These are phyloP conservation scores for Saturnispora mendoncae DNA, from an alignment of 805 yeast genomes.

Conservation along the genomic window DNA sequence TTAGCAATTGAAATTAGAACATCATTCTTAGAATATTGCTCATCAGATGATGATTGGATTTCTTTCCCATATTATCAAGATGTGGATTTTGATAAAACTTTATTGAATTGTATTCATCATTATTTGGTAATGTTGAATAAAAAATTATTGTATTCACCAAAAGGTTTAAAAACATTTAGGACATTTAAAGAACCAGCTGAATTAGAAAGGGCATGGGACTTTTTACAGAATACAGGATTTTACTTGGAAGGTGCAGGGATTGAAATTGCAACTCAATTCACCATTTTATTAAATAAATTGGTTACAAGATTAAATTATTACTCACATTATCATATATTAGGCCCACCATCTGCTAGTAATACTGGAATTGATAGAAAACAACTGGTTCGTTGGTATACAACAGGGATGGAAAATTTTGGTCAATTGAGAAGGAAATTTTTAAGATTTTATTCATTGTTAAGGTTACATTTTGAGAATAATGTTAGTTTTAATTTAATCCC, in stretches of 20 bases:
- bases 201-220: constrained; percentile 72
- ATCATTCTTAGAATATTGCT: constrained; percentile 51
- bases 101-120: constrained; percentile 65
- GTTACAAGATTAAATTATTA: constrained; percentile 61
- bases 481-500: constrained; percentile 49
- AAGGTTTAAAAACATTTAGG: constrained; percentile 46
- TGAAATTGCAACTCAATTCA: constrained; percentile 43
- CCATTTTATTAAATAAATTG: constrained; percentile 49
- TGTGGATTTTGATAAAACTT: constrained; percentile 50
- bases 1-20: constrained; percentile 69
- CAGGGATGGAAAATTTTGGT: constrained; percentile 62
- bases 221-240: constrained; percentile 66
- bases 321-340: constrained; percentile 60
- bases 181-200: constrained; percentile 90
- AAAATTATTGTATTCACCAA: constrained; percentile 69
- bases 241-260: constrained; percentile 74
- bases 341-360: constrained; percentile 39
- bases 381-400: constrained; percentile 58
- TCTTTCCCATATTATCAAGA: constrained; percentile 56
- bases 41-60: constrained; percentile 57
- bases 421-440: constrained; percentile 72
- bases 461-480: constrained; percentile 67
- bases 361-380: constrained; percentile 27
- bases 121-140: constrained; percentile 62
- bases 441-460: constrained; percentile 62